phyloP scores from a whole-genome alignment of 1,139 yeast genomes.

The Magnusiomyces magnusii region DNA sequence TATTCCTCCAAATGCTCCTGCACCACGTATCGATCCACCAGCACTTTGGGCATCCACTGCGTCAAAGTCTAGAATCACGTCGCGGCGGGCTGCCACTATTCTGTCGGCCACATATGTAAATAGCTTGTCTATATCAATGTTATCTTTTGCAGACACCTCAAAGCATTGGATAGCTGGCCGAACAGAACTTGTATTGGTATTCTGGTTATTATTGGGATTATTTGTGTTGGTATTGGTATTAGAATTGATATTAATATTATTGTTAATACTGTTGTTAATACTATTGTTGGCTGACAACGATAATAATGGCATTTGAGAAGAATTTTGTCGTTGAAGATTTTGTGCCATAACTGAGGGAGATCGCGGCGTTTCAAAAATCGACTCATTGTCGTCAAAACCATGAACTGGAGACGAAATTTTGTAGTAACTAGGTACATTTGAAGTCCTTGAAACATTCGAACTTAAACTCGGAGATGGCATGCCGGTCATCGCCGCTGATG shows the following conservation, averaged over 20 bases:
- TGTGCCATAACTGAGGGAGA: background rate
- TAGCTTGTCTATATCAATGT: constrained; percentile 16
- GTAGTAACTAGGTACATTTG: background rate
- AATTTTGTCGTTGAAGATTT: background rate
- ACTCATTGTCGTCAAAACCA: background rate
- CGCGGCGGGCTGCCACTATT: constrained; percentile 1
- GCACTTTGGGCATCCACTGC: constrained; percentile 1
- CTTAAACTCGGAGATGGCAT: background rate
- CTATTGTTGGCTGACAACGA: background rate
- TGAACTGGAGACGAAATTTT: too few relatives aligned
- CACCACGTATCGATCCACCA: background rate
- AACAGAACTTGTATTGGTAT: background rate
- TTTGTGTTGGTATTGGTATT: too few relatives aligned
- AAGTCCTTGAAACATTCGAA: background rate
- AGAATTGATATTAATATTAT: background rate
- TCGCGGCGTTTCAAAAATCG: background rate
- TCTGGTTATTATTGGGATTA: background rate
- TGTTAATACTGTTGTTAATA: background rate
- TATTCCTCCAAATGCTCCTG: background rate
- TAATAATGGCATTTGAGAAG: background rate
- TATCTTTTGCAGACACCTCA: constrained; percentile 21
- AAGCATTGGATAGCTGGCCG: constrained; percentile 14
- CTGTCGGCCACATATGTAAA: constrained; percentile 18
- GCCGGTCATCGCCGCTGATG: background rate
- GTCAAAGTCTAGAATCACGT: constrained; percentile 4